phyloP scores from a whole-genome alignment of 257 asterid species.

The Vinca minor region DNA sequence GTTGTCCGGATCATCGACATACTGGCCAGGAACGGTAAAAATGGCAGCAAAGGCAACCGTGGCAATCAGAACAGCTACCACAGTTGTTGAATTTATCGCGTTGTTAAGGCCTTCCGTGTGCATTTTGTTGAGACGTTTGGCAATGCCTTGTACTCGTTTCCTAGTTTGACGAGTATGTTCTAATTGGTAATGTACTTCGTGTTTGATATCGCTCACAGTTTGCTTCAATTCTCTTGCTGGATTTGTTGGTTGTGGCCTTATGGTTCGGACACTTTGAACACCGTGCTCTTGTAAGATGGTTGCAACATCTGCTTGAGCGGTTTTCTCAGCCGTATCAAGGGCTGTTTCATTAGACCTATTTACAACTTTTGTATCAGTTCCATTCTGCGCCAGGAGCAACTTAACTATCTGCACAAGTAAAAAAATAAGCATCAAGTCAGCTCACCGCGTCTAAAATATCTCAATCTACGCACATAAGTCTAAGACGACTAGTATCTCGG shows the following conservation, averaged over 20 bases:
- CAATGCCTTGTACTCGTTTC: conserved; percentile 38
- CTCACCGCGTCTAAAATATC: neutral
- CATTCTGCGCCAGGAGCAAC: conserved; percentile 25
- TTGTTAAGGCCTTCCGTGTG: conserved; percentile 47
- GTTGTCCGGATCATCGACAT: conserved; percentile 23
- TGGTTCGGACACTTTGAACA: conserved; percentile 19
- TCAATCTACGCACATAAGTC: too few relatives aligned
- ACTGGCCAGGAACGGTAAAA: conserved; percentile 44
- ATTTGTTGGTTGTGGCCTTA: conserved; percentile 28
- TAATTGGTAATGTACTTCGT: conserved; percentile 41
- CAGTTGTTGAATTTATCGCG: conserved; percentile 46
- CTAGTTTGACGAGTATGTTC: conserved; percentile 39
- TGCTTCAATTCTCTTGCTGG: conserved; percentile 41
- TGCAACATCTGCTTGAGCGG: conserved; percentile 21
- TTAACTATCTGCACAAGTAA: conserved; percentile 31
- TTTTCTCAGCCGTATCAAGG: conserved; percentile 34
- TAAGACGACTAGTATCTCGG: neutral
- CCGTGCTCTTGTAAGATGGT: conserved; percentile 29
- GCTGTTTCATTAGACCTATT: conserved; percentile 40
- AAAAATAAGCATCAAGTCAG: conserved; percentile 10
- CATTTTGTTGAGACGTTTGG: conserved; percentile 41
- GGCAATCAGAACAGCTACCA: conserved; percentile 47
- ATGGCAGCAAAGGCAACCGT: conserved; percentile 49
- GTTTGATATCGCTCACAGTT: conserved; percentile 44
- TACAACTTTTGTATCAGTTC: conserved; percentile 25